phyloP scores from a whole-genome alignment of 2,329 filamentous ascomycete species.

The Nothophaeocryptopus gaeumannii region DNA sequence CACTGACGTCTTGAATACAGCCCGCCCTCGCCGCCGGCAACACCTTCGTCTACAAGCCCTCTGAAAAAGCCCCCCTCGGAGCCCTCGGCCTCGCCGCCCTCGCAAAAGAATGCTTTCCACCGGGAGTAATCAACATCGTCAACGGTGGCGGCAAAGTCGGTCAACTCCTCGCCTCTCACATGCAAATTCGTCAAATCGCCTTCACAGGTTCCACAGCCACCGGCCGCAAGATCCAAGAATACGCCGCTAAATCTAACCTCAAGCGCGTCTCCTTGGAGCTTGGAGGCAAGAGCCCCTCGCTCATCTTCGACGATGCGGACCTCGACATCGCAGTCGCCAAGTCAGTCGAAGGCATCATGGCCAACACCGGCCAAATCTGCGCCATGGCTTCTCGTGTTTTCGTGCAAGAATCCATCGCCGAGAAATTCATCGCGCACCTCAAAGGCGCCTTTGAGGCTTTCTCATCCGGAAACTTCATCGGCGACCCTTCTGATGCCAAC shows the following conservation, averaged over 20 bases:
- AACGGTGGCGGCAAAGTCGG: conserved; percentile 48
- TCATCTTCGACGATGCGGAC: conserved; percentile 48
- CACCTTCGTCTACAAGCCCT: conserved; percentile 60
- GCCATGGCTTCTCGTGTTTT: conserved; percentile 32
- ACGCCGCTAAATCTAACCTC: conserved; percentile 39
- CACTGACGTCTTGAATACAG: not conserved
- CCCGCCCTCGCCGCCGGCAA: conserved; percentile 45
- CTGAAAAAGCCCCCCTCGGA: conserved; percentile 61
- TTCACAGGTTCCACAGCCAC: conserved; percentile 47
- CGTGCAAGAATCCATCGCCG: conserved; percentile 43
- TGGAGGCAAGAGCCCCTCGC: conserved; percentile 47
- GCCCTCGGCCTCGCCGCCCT: conserved; percentile 40
- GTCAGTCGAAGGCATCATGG: conserved; percentile 8
- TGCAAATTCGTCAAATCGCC: conserved; percentile 53
- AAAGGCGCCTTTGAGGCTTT: conserved; percentile 29
- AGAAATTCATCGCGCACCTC: conserved; percentile 43
- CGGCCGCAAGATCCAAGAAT: conserved; percentile 41
- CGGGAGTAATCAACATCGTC: conserved; percentile 43
- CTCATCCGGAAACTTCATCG: conserved; percentile 45
- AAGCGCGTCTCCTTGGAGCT: conserved; percentile 50
- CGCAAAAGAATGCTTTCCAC: conserved; percentile 48
- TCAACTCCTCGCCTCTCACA: conserved; percentile 33
- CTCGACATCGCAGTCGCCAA: conserved; percentile 34
- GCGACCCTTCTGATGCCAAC: conserved; percentile 55
- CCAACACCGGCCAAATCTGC: conserved; percentile 23